Conservation (phyloP, 2,329 filamentous ascomycete species). For the Botryosphaeria dothidea region DNA sequence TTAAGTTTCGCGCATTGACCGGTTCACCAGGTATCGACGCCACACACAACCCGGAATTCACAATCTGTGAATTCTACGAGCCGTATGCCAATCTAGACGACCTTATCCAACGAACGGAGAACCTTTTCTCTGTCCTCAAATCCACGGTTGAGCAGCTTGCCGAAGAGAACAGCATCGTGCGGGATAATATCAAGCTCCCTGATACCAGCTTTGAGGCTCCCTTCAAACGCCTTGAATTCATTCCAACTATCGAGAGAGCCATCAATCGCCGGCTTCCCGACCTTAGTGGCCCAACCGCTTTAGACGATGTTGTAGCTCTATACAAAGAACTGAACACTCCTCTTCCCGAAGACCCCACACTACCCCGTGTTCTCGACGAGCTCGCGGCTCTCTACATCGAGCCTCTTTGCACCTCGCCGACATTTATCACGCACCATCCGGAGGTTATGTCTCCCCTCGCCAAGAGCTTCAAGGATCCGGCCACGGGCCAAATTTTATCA, state of each 20-base stretch:
- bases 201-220: constrained; percentile 46
- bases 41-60: constrained; percentile 97
- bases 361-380: constrained; percentile 76
- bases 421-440: constrained; percentile 88
- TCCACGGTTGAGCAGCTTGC: constrained; percentile 52
- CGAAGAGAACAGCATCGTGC: constrained; percentile 32
- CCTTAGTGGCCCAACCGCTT: constrained; percentile 52
- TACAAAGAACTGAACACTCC: constrained; percentile 54
- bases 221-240: constrained; percentile 74
- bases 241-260: constrained; percentile 72
- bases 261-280: constrained; percentile 66
- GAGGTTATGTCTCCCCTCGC: constrained; percentile 87
- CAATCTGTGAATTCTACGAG: constrained; percentile 95
- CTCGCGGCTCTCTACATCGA: constrained; percentile 78
- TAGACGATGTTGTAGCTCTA: constrained; percentile 58
- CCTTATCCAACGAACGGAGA: constrained; percentile 74
- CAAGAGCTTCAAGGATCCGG: constrained; percentile 76
- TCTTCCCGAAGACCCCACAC: constrained; percentile 55
- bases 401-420: constrained; percentile 68
- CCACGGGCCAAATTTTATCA: constrained; percentile 69
- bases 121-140: constrained; percentile 56
- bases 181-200: constrained; percentile 36
- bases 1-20: neutral
- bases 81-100: constrained; percentile 76
- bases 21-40: constrained; percentile 62